Percentiles rank a stretch among this genome's conserved stretches.
phyloP scores from a whole-genome alignment of 2,329 filamentous ascomycete species.

The Lizonia empirigonia region DNA sequence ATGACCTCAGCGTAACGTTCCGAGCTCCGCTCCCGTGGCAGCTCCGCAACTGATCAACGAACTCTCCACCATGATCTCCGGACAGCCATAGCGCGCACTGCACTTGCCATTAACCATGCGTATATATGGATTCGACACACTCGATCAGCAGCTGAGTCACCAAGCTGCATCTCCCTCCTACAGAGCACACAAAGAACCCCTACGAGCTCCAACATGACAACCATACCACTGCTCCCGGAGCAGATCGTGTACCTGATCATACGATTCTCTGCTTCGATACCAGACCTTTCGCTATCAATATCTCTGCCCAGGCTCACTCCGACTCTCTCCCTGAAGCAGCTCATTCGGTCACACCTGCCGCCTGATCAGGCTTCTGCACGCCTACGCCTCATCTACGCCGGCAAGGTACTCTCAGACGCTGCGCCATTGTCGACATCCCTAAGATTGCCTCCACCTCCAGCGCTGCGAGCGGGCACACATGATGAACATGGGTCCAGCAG shows the following conservation, averaged over 20 bases:
- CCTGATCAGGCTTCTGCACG: conserved; percentile 67
- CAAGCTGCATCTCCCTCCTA: conserved; percentile 1
- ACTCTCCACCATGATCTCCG: conserved; percentile 14
- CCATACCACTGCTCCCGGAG: conserved; percentile 39
- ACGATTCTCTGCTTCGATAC: conserved; percentile 84
- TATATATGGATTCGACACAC: conserved; percentile 3
- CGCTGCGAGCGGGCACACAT: conserved; percentile 44
- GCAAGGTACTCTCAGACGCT: conserved; percentile 80
- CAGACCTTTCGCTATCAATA: conserved; percentile 82
- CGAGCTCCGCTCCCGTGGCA: conserved; percentile 25
- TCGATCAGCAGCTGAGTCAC: conserved; percentile 9
- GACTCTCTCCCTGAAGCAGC: conserved; percentile 77
- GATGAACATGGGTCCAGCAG: conserved; percentile 30
- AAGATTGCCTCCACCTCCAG: conserved; percentile 64
- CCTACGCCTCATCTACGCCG: conserved; percentile 87
- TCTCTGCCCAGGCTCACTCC: conserved; percentile 70
- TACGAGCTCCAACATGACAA: conserved; percentile 32
- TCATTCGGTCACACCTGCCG: conserved; percentile 75
- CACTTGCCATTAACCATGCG: conserved; percentile 7
- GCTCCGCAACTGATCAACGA: conserved; percentile 8
- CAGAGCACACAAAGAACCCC: conserved; percentile 9
- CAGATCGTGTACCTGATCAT: conserved; percentile 74
- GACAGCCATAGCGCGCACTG: conserved; percentile 13
- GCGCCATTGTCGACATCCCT: conserved; percentile 72
- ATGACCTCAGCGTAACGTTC: conserved; percentile 27